Base-by-base conservation (phyloP, 1,139 yeast species). In the Scheffersomyces lignicola region DNA sequence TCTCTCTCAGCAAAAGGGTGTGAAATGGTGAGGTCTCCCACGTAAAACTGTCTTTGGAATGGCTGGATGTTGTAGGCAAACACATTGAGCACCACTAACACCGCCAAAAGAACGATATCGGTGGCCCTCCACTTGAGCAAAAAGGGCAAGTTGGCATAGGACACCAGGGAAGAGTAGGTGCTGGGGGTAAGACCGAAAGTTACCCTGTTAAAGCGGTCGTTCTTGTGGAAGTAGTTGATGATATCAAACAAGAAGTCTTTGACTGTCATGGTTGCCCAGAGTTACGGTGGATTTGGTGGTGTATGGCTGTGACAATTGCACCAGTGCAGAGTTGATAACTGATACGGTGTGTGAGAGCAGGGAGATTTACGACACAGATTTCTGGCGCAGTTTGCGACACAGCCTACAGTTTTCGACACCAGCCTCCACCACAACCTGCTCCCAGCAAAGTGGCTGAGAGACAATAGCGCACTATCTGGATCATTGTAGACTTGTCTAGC, bases 1-100 rank as follows among this genome's bases (percentile, higher is more conserved):
- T 86, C 89, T 15, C 61, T 62, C 29, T 68, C 73, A 0, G 92
- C 83, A 53, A 75, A 83, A 1, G 95, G 94, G 54, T 86, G 92
- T 32, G 82, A 76, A 25, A 86, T 72, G 9, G 69, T 56, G 37
- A 60, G 42, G 45, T 71, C 73, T 41, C 57, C 53, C 21, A 67
- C 40, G 38, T 44, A 71, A 50, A 86, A 86, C 48, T 83, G 90
- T 51, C 92, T 66, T 55, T 83, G 76, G 51, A 82, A 84, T 3
- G 92, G 94, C 36, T 69, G 60, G 27, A 78, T 62, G 37, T 56
- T 47, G 42, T 69, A 69, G 11, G 73, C 64, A n/a, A 76, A 49
- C 33, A 63, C 55, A 49, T 74, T 80, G 4, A 72, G 36, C 1
- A 72, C 44, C 32, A 67, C 52, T 10, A 81, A 58, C 0, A 71